Conservation (phyloP, 2,329 filamentous ascomycete genomes). For the Ceratocystis alfenasii region DNA sequence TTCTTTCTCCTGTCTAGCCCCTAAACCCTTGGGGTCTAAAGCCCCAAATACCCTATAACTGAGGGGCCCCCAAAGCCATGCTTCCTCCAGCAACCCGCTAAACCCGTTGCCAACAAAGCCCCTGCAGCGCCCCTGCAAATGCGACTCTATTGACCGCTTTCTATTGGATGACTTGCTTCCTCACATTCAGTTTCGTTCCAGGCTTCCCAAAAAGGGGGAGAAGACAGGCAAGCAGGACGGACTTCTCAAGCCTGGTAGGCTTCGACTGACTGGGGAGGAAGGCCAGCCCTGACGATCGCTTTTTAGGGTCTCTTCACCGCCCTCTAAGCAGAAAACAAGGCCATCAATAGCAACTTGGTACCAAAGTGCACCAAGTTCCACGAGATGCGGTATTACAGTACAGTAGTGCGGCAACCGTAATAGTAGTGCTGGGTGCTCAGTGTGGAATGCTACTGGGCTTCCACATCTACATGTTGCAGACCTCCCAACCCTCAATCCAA, state of each 20-base stretch:
- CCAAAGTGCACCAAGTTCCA: no score
- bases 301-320: neutral
- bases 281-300: neutral
- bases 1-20: no score
- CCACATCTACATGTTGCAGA: neutral
- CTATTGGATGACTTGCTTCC: neutral
- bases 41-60: no score
- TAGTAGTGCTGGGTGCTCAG: neutral
- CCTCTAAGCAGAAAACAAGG: neutral
- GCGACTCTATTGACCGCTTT: neutral
- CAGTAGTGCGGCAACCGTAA: no score
- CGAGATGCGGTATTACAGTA: no score
- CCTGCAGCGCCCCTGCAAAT: slow-evolving; percentile 2
- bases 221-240: no score
- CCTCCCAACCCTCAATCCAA: neutral
- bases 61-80: neutral
- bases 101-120: neutral
- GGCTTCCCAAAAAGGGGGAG: neutral
- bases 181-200: neutral
- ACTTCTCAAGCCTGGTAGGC: no score
- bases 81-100: neutral
- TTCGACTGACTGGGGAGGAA: no score
- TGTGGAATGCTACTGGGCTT: neutral
- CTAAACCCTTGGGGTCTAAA: no score
- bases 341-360: no score